phyloP scores from a whole-genome alignment of 148 eudicot species.

The Vaccinium darrowii region DNA sequence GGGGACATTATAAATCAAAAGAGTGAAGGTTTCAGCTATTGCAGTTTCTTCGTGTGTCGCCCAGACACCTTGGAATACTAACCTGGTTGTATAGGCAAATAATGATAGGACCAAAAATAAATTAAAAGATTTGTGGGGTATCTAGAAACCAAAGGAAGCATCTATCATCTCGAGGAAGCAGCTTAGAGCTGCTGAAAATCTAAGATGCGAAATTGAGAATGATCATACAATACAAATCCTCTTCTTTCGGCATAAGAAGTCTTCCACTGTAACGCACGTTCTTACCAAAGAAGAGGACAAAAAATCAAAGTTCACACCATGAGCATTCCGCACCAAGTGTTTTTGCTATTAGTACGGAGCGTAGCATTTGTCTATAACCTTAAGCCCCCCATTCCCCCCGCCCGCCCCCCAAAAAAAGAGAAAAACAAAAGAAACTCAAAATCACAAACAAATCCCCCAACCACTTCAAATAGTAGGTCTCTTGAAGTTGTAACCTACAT shows the following conservation, averaged over 20 bases:
- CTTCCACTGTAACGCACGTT: not conserved
- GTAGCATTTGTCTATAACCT: not conserved
- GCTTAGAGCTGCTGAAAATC: not conserved
- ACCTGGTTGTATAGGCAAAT: not conserved
- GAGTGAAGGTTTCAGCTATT: not conserved
- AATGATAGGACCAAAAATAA: not conserved
- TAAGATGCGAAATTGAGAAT: not conserved
- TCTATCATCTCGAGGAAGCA: not conserved
- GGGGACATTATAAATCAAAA: not conserved
- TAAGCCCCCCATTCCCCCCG: not conserved
- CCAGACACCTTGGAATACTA: not conserved
- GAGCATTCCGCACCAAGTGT: not conserved
- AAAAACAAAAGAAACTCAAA: not conserved
- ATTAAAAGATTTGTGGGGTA: not conserved
- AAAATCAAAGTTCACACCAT: not conserved
- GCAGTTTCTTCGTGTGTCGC: not conserved
- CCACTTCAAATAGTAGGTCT: not conserved
- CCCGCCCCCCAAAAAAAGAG: not conserved
- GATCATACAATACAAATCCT: not conserved
- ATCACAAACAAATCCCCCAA: not conserved
- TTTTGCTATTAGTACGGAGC: not conserved
- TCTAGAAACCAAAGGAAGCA: not conserved
- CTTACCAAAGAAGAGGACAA: not conserved
- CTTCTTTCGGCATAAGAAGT: not conserved
- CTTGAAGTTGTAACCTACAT: not conserved